These are phyloP conservation scores for Fraxinus baroniana DNA, from an alignment of 305 asterid genomes.

Conservation along the genomic window DNA sequence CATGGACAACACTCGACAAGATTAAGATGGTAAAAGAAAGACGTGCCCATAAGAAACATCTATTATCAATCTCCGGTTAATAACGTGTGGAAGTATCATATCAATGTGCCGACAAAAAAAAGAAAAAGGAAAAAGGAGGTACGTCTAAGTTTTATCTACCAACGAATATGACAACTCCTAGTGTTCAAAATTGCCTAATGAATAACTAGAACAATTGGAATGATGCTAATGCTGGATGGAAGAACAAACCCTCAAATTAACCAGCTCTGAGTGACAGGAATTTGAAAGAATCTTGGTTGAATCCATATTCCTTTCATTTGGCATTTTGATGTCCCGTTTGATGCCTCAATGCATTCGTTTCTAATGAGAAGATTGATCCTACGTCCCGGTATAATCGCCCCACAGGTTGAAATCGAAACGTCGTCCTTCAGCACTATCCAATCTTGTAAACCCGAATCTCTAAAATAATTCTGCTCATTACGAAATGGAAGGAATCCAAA, in stretches of 20 bases:
- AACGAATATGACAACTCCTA: background rate
- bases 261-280: conserved; percentile 26
- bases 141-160: background rate
- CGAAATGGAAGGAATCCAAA: background rate
- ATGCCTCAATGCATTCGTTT: conserved; percentile 18
- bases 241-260: conserved; percentile 18
- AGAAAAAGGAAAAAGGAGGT: background rate
- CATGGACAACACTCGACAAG: background rate
- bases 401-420: conserved; percentile 21
- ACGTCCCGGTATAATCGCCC: background rate
- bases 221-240: background rate
- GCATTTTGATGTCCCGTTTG: background rate
- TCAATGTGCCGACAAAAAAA: background rate
- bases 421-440: conserved; percentile 14
- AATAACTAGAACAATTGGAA: background rate
- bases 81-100: background rate
- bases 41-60: background rate
- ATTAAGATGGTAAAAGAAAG: background rate
- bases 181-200: background rate
- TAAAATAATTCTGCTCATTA: background rate
- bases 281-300: conserved; percentile 28
- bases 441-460: background rate
- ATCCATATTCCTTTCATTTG: conserved; percentile 33
- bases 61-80: background rate
- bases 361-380: background rate